Base-by-base conservation (phyloP, 129 eudicot genomes). In the Scalesia atractyloides region DNA sequence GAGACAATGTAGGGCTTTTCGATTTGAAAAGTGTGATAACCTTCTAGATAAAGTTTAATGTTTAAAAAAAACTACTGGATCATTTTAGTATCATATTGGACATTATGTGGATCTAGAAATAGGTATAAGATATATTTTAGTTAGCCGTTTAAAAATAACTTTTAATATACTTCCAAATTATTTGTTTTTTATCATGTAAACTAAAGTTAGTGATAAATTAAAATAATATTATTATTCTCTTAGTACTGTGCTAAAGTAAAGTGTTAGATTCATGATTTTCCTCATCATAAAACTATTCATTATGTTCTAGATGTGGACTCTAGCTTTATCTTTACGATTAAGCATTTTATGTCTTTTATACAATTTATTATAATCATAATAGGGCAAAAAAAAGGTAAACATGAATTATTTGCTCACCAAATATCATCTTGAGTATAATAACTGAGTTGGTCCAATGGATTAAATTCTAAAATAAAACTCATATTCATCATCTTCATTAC, bases 291-390 rank as follows among this genome's bases (percentile, higher is more conserved):
- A 37, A 30, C 30, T 18, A 34, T 12, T 5, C 41, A 4, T 48
- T 19, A 34, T 48, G 50, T 50, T 73, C 60, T 44, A 58, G 58
- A 59, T 58, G 7, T 34, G 14, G n/a, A 64, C 22, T 74, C 43
- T 75, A 39, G 54, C 79, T 75, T 75, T 75, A 52, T 65, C 79
- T 75, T 75, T 75, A 75, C 57, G 73, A 39, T 53, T 54, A 75
- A 75, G 79, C 79, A 74, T 73, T 51, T 5, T 30, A 5, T 63
- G 12, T 50, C 4, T 49, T 49, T 26, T 59, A 61, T 59, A 24
- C 65, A 30, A 26, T 5, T 15, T 8, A 52, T n/a, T 50, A 64
- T 64, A 30, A 64, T 36, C 68, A 20, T 39, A 20, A 51, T 34
- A 36, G 10, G 5, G 12, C 34, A 2, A 30, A 30, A 26, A 30